Evolutionary conservation across 2,329 filamentous ascomycete genomes (phyloP).

Genomic region (Cladorrhinum sp.): DNA sequence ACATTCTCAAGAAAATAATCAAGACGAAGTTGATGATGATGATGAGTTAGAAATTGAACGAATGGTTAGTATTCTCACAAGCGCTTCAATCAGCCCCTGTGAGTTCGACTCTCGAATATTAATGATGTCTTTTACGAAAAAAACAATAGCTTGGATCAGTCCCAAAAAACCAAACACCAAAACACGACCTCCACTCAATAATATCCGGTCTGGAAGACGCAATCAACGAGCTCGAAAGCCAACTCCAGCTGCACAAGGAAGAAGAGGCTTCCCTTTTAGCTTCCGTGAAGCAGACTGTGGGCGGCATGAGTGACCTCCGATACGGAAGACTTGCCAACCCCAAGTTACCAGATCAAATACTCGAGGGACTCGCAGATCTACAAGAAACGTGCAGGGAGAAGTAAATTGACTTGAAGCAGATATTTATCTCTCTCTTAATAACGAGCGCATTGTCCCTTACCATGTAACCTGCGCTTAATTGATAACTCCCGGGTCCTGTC

Average conservation of each 20-base stretch:
- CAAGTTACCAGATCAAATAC: slow-evolving; percentile 62
- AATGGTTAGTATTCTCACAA: slow-evolving; percentile 41
- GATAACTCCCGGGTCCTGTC: background rate
- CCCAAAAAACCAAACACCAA: slow-evolving; percentile 46
- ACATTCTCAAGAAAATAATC: slow-evolving; percentile 50
- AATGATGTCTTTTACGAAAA: no score
- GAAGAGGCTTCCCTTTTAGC: slow-evolving; percentile 61
- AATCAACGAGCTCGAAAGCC: slow-evolving; percentile 60
- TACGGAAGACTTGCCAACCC: slow-evolving; percentile 72
- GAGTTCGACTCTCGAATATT: no score
- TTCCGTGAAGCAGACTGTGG: slow-evolving; percentile 63
- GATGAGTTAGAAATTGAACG: slow-evolving; percentile 63
- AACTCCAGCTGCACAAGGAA: slow-evolving; percentile 63
- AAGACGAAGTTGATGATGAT: slow-evolving; percentile 58
- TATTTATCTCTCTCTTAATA: background rate
- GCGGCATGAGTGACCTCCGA: slow-evolving; percentile 74
- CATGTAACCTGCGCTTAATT: background rate
- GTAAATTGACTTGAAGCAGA: slow-evolving; percentile 13
- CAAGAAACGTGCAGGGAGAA: slow-evolving; percentile 57
- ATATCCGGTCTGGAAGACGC: slow-evolving; percentile 68
- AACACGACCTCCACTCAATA: slow-evolving; percentile 63
- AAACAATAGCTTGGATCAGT: slow-evolving; percentile 52
- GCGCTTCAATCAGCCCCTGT: slow-evolving; percentile 56
- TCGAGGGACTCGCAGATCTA: slow-evolving; percentile 63
- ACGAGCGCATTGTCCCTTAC: background rate